phyloP scores from a whole-genome alignment of 2,329 filamentous ascomycete genomes.

The Cercospora sojina region DNA sequence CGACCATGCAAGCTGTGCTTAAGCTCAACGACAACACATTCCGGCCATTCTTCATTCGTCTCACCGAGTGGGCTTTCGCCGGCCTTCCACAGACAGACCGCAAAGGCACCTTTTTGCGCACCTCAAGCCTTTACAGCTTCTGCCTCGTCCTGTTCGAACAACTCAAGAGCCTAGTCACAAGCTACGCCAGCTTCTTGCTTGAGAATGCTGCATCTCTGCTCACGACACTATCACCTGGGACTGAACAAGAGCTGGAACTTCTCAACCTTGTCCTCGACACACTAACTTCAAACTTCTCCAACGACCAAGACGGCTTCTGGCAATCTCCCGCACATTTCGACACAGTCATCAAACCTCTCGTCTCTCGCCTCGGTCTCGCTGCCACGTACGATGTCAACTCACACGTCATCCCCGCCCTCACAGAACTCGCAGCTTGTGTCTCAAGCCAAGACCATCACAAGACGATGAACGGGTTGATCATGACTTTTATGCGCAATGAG shows the following conservation, averaged over 20 bases:
- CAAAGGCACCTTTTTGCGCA: constrained; percentile 59
- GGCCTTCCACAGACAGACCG: constrained; percentile 62
- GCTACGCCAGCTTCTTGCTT: constrained; percentile 81
- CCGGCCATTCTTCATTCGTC: constrained; percentile 80
- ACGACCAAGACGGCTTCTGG: constrained; percentile 95
- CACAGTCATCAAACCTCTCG: constrained; percentile 66
- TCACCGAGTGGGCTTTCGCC: constrained; percentile 76
- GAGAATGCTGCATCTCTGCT: constrained; percentile 71
- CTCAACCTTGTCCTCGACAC: constrained; percentile 70
- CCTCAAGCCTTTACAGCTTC: constrained; percentile 79
- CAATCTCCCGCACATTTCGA: constrained; percentile 85
- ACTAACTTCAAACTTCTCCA: constrained; percentile 72
- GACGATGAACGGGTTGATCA: constrained; percentile 74
- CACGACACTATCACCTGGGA: constrained; percentile 36
- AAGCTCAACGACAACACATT: constrained; percentile 95
- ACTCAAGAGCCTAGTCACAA: constrained; percentile 91
- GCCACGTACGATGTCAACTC: constrained; percentile 49
- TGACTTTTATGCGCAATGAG: constrained; percentile 75
- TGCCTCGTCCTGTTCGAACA: constrained; percentile 75
- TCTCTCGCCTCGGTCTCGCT: constrained; percentile 56
- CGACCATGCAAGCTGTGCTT: constrained; percentile 85
- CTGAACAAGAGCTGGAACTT: constrained; percentile 57
- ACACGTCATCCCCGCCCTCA: constrained; percentile 68
- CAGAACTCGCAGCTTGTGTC: constrained; percentile 75
- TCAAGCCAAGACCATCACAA: constrained; percentile 89